These are phyloP conservation scores for Arxiozyma heterogenica DNA, from an alignment of 1,139 yeast genomes.

Conservation along the genomic window DNA sequence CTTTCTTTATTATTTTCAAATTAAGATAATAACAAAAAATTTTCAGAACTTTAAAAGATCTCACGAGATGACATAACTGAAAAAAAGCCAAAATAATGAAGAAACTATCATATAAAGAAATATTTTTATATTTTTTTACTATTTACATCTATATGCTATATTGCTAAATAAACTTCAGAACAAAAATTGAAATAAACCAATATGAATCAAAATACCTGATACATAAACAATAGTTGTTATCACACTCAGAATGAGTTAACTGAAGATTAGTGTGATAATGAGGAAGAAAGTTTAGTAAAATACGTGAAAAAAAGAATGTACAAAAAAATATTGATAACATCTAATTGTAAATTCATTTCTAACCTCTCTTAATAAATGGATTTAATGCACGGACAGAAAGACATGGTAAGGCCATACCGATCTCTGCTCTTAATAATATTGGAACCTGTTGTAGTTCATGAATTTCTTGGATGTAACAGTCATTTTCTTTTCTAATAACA, in stretches of 20 bases:
- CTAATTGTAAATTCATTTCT: not conserved
- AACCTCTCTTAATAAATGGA: slow-evolving; percentile 45
- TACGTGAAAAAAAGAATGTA: not conserved
- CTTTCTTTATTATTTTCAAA: no score
- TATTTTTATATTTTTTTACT: no score
- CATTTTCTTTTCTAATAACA: slow-evolving; percentile 53
- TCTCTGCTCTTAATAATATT: slow-evolving; percentile 77
- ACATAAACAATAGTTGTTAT: no score
- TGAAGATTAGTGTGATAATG: not conserved
- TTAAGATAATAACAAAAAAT: not conserved
- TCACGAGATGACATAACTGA: not conserved
- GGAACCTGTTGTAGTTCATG: slow-evolving; percentile 73
- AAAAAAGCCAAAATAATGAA: no score
- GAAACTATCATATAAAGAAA: not conserved
- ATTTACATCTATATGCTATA: no score
- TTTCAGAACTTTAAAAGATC: not conserved
- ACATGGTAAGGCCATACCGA: slow-evolving; percentile 93
- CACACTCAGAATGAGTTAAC: not conserved
- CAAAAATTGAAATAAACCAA: no score
- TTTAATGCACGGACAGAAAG: slow-evolving; percentile 88
- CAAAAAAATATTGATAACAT: not conserved
- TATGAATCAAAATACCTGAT: no score
- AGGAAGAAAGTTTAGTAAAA: not conserved
- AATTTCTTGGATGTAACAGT: slow-evolving; percentile 64
- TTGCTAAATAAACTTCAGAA: not conserved